phyloP scores from a whole-genome alignment of 805 yeast genomes.

The Candida railenensis region DNA sequence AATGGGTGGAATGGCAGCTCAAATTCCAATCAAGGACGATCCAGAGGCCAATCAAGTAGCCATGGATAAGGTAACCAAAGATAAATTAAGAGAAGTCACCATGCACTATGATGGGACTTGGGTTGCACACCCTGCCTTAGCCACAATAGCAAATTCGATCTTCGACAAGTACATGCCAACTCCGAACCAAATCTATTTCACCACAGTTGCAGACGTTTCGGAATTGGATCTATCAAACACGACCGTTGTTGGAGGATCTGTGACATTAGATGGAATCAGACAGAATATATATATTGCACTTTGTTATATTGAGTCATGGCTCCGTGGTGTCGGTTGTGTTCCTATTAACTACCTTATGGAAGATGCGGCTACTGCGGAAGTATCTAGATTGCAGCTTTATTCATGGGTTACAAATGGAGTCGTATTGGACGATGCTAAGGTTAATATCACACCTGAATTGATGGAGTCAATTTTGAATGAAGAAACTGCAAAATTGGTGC shows the following conservation, averaged over 20 bases:
- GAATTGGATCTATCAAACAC: slow-evolving; percentile 16
- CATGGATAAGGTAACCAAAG: slow-evolving; percentile 69
- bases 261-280: slow-evolving; percentile 17
- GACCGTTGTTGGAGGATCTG: slow-evolving; percentile 11
- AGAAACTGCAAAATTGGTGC: slow-evolving; percentile 12
- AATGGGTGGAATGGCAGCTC: slow-evolving; percentile 91
- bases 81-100: slow-evolving; percentile 41
- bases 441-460: slow-evolving; percentile 14
- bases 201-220: slow-evolving; percentile 12
- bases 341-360: slow-evolving; percentile 22
- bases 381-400: slow-evolving; percentile 18
- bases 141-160: slow-evolving; percentile 17
- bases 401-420: slow-evolving; percentile 20
- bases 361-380: slow-evolving; percentile 25
- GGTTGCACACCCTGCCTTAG: slow-evolving; percentile 23
- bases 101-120: slow-evolving; percentile 23
- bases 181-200: slow-evolving; percentile 19
- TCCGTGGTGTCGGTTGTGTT: slow-evolving; percentile 20
- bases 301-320: slow-evolving; percentile 20
- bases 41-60: slow-evolving; percentile 61
- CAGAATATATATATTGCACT: slow-evolving; percentile 20
- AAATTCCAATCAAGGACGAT: slow-evolving; percentile 77
- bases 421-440: slow-evolving; percentile 12
- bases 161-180: slow-evolving; percentile 20
- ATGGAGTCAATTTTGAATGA: slow-evolving; percentile 11